A percentile compares a stretch with the other conserved stretches of the same genome.
Conservation (phyloP, 257 asterid genomes). For the Osmanthus fragrans region DNA sequence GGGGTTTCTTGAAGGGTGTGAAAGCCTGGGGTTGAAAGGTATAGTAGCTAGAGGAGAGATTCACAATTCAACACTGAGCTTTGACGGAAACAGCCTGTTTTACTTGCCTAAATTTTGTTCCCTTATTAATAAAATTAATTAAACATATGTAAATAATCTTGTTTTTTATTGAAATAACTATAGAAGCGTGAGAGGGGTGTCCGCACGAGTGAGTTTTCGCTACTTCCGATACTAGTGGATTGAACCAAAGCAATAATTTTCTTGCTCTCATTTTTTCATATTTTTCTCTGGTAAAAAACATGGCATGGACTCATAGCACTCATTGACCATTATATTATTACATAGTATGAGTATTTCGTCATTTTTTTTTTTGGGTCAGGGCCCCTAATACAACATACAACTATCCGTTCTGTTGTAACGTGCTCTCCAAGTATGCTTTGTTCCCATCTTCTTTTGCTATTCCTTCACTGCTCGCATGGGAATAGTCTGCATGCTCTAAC, state of each 20-base stretch:
- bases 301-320: not conserved
- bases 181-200: conserved; percentile 42
- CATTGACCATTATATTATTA: not conserved
- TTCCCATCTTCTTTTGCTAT: too few relatives aligned
- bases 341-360: not conserved
- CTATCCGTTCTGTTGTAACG: too few relatives aligned
- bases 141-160: not conserved
- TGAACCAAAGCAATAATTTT: not conserved
- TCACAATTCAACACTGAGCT: too few relatives aligned
- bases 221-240: conserved; percentile 20
- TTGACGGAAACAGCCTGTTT: not conserved
- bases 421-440: too few relatives aligned
- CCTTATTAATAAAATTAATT: not conserved
- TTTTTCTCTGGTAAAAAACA: not conserved
- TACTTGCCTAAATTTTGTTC: not conserved
- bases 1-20: not conserved
- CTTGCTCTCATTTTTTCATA: too few relatives aligned
- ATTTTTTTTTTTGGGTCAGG: not conserved
- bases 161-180: conserved; percentile 17
- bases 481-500: too few relatives aligned
- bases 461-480: too few relatives aligned
- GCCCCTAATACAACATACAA: not conserved
- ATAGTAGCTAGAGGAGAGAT: not conserved
- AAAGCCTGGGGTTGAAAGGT: conserved; percentile 1
- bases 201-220: conserved; percentile 53